A percentile compares a stretch with the other conserved stretches of the same genome.
phyloP scores from a whole-genome alignment of 2,329 filamentous ascomycete genomes.

The Talaromyces sp. region DNA sequence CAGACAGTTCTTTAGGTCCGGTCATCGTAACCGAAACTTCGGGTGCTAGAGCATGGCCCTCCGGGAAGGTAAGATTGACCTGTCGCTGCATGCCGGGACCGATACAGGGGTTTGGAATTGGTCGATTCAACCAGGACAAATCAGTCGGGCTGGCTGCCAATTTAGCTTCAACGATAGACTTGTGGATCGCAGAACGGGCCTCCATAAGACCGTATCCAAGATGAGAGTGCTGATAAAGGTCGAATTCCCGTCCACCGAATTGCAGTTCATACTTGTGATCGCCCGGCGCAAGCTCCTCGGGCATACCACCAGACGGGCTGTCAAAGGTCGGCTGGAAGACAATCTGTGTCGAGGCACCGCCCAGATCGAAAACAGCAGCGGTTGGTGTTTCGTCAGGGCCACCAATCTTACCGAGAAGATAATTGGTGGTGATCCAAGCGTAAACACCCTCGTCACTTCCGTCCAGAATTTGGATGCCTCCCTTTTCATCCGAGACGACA shows the following conservation, averaged over 20 bases:
- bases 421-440: constrained; percentile 99
- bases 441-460: constrained; percentile 96
- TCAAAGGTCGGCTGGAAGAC: constrained; percentile 97
- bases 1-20: constrained; percentile 67
- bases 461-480: constrained; percentile 95
- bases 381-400: constrained; percentile 86
- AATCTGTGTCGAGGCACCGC: constrained; percentile 95
- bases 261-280: constrained; percentile 93
- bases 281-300: constrained; percentile 77
- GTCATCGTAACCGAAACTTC: constrained; percentile 78
- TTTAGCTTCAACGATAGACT: constrained; percentile 69
- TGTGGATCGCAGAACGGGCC: constrained; percentile 83
- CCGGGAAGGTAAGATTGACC: constrained; percentile 69
- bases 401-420: constrained; percentile 95
- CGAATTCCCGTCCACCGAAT: constrained; percentile 87
- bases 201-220: constrained; percentile 96
- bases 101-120: constrained; percentile 83
- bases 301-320: constrained; percentile 72
- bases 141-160: constrained; percentile 61
- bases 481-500: constrained; percentile 78
- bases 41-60: constrained; percentile 64
- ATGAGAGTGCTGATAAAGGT: constrained; percentile 97
- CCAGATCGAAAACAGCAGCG: constrained; percentile 92
- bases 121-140: constrained; percentile 66
- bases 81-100: constrained; percentile 73